Percentiles rank a stretch among this genome's conserved stretches.
phyloP scores from a whole-genome alignment of 495 filamentous ascomycete genomes.

The Talaromyces wortmannii region DNA sequence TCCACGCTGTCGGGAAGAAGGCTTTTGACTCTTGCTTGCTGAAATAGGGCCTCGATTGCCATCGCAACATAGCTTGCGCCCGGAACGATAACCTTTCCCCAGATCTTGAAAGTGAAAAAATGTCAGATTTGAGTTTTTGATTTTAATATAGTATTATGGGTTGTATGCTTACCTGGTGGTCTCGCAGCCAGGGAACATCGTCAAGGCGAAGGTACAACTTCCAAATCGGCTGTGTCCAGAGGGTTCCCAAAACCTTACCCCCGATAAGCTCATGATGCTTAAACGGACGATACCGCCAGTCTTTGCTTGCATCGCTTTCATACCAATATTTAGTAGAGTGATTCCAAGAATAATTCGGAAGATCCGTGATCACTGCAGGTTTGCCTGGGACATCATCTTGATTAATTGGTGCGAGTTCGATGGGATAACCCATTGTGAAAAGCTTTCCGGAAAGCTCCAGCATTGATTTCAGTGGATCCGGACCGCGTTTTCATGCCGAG shows the following conservation, averaged over 20 bases:
- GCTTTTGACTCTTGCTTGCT: constrained; percentile 11
- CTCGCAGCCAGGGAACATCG: constrained; percentile 9
- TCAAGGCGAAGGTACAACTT: constrained; percentile 16
- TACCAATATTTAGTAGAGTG: constrained; percentile 31
- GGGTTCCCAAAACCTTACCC: constrained; percentile 20
- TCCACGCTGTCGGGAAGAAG: neutral
- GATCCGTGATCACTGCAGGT: constrained; percentile 2
- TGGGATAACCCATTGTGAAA: constrained; percentile 3
- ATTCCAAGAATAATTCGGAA: constrained; percentile 14
- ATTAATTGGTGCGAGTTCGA: constrained; percentile 7
- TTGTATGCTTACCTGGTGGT: neutral
- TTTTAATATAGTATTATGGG: neutral
- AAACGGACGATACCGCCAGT: constrained; percentile 36
- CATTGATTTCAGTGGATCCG: neutral
- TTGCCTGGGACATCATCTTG: neutral
- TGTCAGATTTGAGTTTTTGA: neutral
- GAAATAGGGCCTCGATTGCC: constrained; percentile 44
- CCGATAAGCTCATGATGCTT: constrained; percentile 35
- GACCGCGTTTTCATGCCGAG: constrained; percentile 19
- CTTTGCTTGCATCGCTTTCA: constrained; percentile 29
- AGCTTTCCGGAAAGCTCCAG: neutral
- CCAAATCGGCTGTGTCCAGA: constrained; percentile 25
- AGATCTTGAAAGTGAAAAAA: constrained; percentile 6
- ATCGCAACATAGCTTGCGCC: constrained; percentile 53
- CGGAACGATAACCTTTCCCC: constrained; percentile 40